A percentile compares a stretch with the other conserved stretches of the same genome.
Evolutionary conservation across 1,284 basidiomycete species (phyloP).

Genomic region (Cystobasidium slooffiae): DNA sequence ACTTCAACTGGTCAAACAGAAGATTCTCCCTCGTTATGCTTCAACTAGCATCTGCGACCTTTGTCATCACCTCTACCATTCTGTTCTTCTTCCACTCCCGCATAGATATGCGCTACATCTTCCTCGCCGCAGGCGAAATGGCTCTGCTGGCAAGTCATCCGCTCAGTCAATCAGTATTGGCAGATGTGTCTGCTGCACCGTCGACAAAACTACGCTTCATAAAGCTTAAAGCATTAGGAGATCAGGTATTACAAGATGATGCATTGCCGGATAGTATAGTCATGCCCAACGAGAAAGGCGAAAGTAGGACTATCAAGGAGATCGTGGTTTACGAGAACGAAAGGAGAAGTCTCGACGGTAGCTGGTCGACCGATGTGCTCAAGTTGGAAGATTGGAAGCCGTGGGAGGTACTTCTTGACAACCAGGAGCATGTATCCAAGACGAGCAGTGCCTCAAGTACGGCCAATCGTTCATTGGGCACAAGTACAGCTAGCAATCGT

Average conservation of each 20-base stretch:
- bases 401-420: constrained; percentile 30
- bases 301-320: constrained; percentile 24
- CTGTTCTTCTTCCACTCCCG: constrained; percentile 44
- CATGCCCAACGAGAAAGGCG: constrained; percentile 27
- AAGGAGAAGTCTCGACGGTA: constrained; percentile 32
- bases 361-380: constrained; percentile 32
- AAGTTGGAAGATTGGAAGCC: constrained; percentile 25
- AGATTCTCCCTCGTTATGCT: constrained; percentile 49
- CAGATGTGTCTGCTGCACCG: constrained; percentile 19
- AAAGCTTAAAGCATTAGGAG: constrained; percentile 5
- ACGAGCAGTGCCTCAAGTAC: not conserved
- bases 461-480: not conserved
- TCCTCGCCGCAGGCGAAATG: constrained; percentile 48
- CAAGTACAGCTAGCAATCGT: constrained; percentile 15
- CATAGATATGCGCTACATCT: constrained; percentile 49
- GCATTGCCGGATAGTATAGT: constrained; percentile 29
- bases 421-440: constrained; percentile 13
- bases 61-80: constrained; percentile 25
- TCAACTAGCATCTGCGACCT: constrained; percentile 46
- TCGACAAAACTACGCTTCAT: constrained; percentile 17
- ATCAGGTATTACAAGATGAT: constrained; percentile 29
- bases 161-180: constrained; percentile 31
- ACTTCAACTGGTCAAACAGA: constrained; percentile 50
- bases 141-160: constrained; percentile 49
- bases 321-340: constrained; percentile 40